These are phyloP conservation scores for Agmasoma carcini DNA, from an alignment of 371 early-diverging fungal genomes.

Conservation along the genomic window DNA sequence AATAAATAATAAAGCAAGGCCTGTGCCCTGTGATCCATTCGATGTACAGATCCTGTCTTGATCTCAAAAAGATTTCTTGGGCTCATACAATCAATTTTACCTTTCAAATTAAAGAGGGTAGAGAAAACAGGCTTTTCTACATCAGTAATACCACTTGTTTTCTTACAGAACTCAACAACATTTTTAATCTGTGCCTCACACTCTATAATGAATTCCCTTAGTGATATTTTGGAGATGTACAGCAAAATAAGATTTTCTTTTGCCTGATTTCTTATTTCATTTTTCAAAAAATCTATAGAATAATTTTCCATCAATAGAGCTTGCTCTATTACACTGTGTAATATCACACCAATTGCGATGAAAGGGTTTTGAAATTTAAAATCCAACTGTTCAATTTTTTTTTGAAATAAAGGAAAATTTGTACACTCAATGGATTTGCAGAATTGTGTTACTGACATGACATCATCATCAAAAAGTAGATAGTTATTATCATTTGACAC, in stretches of 20 bases:
- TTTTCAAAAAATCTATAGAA: conserved; percentile 14
- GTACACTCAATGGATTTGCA: conserved; percentile 17
- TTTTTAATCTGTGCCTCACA: conserved; percentile 6
- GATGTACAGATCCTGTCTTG: conserved; percentile 24
- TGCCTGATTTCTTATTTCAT: conserved; percentile 2
- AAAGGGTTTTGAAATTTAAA: conserved; percentile 12
- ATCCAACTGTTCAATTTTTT: conserved; percentile 22
- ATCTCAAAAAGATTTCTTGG: conserved; percentile 30
- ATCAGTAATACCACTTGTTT: conserved; percentile 12
- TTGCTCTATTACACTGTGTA: conserved; percentile 28
- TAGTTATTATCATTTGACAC: conserved; percentile 22
- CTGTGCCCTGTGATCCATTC: conserved; percentile 36
- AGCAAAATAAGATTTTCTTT: conserved; percentile 7
- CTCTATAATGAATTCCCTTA: conserved; percentile 27
- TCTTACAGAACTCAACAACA: conserved; percentile 7
- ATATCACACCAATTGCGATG: conserved; percentile 29
- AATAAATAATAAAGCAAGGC: conserved; percentile 36
- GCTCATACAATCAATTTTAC: conserved; percentile 33
- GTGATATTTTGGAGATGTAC: conserved; percentile 24
- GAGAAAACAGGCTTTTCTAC: conserved; percentile 33
- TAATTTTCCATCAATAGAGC: conserved; percentile 8
- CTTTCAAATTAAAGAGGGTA: conserved; percentile 25
- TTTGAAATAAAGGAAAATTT: conserved; percentile 21
- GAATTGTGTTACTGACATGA: conserved; percentile 33
- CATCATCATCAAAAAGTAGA: conserved; percentile 35